These are phyloP conservation scores for Chrysochromulina tobinii DNA, from an alignment of 78 protist species.

Conservation along the genomic window DNA sequence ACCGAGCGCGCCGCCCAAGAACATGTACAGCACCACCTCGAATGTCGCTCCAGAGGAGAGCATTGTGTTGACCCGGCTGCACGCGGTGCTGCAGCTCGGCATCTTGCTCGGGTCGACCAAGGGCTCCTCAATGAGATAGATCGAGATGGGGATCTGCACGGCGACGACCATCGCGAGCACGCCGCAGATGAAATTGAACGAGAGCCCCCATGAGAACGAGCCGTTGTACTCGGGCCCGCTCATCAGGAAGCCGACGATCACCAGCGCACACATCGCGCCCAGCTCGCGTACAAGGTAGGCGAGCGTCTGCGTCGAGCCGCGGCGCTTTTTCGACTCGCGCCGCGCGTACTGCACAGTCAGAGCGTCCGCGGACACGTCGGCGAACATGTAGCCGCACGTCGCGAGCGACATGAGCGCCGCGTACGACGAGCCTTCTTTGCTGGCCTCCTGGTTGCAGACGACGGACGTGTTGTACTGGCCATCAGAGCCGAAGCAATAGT, in stretches of 20 bases:
- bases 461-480: not conserved
- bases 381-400: not conserved
- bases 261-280: not conserved
- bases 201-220: not conserved
- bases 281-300: not conserved
- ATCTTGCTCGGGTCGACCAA: no score
- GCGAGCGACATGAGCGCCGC: not conserved
- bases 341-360: not conserved
- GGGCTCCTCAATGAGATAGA: not conserved
- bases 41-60: no score
- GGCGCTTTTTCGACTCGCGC: not conserved
- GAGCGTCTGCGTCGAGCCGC: not conserved
- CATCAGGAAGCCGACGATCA: not conserved
- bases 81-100: no score
- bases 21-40: not conserved
- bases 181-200: not conserved
- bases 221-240: not conserved
- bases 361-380: not conserved
- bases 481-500: not conserved
- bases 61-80: no score
- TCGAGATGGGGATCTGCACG: not conserved
- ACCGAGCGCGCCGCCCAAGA: not conserved
- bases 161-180: not conserved
- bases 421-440: not conserved
- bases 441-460: no score